Base-by-base conservation (phyloP, 805 yeast genomes). In the Schizosaccharomyces octosporus region DNA sequence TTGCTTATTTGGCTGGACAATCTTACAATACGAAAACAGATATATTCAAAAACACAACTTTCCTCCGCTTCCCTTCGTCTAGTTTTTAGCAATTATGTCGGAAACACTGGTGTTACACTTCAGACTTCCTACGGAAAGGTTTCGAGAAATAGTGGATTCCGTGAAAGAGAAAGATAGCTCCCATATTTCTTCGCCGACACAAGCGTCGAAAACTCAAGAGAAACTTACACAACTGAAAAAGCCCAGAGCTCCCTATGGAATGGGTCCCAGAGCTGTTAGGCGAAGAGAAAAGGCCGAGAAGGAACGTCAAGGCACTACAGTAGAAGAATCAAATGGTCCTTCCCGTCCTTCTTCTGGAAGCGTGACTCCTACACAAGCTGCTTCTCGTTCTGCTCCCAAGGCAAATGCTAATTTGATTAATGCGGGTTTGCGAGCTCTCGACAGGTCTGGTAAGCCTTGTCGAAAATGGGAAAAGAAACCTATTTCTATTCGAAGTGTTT, bases 361-460 rank as follows among this genome's bases (percentile, higher is more conserved):
- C 36, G 48, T 41, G 29, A 17, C 60, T 4, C 42, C 60, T 13
- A 41, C 60, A 15, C 43, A 19, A 11, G 32, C 59, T 27, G 39
- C 59, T 32, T n/a, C 36, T 27, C 27, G 42, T 27, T 21, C 43
- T n/a, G 60, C 60, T 29, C 60, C 41, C n/a, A 69, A 68, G 41
- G 66, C 70, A 24, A 64, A 63, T 43, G 64, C 63, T 32, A 67
- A 67, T 24, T 65, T 67, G 2, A 71, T 71, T 13, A 72, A 72
- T 61, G 73, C 74, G 42, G 64, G 68, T 29, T 63, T 72, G 42
- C 63, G 71, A 39, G 74, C 71, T 1, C 66, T 78, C 36, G 79
- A 78, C 63, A 72, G 76, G 24, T 67, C 73, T 27, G 78, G 78
- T 3, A 70, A 67, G 45, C 74, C 75, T 19, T 72, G 75, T 59